These are phyloP conservation scores for Pugionium dolabratum DNA, from an alignment of 345 rosid genomes.

Conservation along the genomic window DNA sequence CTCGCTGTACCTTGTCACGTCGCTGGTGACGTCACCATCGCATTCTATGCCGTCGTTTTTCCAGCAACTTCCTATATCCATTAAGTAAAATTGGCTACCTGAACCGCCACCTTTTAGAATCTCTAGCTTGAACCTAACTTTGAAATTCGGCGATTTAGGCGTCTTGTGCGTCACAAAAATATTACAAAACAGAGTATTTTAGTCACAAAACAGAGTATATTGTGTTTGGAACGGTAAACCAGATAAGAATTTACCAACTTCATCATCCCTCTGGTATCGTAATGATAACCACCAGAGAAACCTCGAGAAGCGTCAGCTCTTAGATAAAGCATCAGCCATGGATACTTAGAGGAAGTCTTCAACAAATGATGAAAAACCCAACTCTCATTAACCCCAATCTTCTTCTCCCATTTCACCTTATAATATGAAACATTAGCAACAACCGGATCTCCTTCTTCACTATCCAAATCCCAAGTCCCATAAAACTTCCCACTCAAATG, in stretches of 20 bases:
- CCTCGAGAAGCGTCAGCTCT: constrained; percentile 60
- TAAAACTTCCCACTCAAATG: constrained; percentile 51
- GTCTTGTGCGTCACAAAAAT: constrained; percentile 22
- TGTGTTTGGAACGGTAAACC: no score
- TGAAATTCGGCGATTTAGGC: constrained; percentile 55
- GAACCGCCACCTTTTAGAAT: constrained; percentile 56
- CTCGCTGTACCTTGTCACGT: constrained; percentile 53
- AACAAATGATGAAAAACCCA: constrained; percentile 58
- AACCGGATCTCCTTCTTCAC: constrained; percentile 25
- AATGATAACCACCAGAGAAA: constrained; percentile 61
- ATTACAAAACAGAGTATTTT: constrained; percentile 25
- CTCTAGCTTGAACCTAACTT: constrained; percentile 48
- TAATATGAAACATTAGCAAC: constrained; percentile 45
- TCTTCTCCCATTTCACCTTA: constrained; percentile 53
- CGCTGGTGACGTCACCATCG: constrained; percentile 51
- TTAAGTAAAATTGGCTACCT: constrained; percentile 45
- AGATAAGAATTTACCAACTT: constrained; percentile 39
- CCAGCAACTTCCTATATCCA: constrained; percentile 63
- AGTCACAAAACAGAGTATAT: neutral
- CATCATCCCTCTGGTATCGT: constrained; percentile 62
- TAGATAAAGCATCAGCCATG: constrained; percentile 68
- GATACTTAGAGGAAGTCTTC: constrained; percentile 62
- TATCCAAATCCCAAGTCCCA: constrained; percentile 67
- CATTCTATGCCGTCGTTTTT: constrained; percentile 57
- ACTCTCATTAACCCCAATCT: constrained; percentile 50